phyloP scores from a whole-genome alignment of 2,329 filamentous ascomycete genomes.

The Ascochyta pisi region DNA sequence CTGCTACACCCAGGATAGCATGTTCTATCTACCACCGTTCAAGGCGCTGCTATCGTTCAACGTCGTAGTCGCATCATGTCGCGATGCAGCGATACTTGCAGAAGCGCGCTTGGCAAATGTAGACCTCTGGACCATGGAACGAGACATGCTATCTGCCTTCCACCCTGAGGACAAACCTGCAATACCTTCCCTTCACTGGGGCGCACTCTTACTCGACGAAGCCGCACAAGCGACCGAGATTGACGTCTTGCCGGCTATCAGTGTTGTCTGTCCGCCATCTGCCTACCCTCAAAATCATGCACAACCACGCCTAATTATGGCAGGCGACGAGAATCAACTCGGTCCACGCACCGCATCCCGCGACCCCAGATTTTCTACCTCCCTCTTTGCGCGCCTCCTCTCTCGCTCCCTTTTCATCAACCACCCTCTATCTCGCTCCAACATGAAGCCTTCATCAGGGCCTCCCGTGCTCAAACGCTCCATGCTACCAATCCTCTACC shows the following conservation, averaged over 20 bases:
- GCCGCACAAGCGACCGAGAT: conserved; percentile 56
- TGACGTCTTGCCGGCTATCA: conserved; percentile 51
- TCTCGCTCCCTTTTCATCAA: conserved; percentile 46
- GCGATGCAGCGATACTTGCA: conserved; percentile 52
- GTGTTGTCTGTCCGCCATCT: conserved; percentile 49
- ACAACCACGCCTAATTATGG: conserved; percentile 54
- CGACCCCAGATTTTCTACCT: conserved; percentile 43
- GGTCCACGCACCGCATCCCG: conserved; percentile 50
- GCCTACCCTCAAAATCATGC: conserved; percentile 23
- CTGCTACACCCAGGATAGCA: conserved; percentile 49
- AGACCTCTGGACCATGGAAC: conserved; percentile 50
- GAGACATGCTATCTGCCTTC: conserved; percentile 39
- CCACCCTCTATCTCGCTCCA: conserved; percentile 51
- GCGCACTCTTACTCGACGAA: conserved; percentile 55
- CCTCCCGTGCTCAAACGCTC: conserved; percentile 36
- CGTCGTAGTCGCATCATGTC: conserved; percentile 53
- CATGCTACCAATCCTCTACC: conserved; percentile 51
- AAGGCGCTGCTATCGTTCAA: conserved; percentile 50
- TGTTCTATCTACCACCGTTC: conserved; percentile 52
- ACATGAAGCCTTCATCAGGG: conserved; percentile 28
- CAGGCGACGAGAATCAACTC: conserved; percentile 56
- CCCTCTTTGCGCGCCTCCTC: conserved; percentile 53
- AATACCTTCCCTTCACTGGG: conserved; percentile 48
- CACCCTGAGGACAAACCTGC: conserved; percentile 30
- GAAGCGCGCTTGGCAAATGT: conserved; percentile 53